These are phyloP conservation scores for Catunica adiposa DNA, from an alignment of 2,329 filamentous ascomycete species.

Conservation along the genomic window DNA sequence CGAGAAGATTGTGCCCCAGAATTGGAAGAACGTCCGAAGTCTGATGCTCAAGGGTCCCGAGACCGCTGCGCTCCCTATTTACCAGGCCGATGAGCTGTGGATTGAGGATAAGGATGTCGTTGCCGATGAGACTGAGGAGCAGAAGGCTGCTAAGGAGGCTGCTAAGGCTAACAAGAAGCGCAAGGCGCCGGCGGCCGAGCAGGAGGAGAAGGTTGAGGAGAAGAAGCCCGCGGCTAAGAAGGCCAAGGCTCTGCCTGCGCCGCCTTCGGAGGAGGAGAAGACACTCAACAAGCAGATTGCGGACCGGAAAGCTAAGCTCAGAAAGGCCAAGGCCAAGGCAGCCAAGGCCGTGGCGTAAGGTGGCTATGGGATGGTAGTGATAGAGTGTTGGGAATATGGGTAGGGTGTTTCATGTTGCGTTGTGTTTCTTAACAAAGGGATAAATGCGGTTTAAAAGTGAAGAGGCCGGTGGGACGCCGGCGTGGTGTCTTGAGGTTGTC, in stretches of 20 bases:
- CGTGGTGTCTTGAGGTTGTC: background rate
- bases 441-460: background rate
- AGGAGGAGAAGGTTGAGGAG: conserved; percentile 19
- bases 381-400: background rate
- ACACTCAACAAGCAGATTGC: conserved; percentile 42
- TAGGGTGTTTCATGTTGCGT: background rate
- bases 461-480: background rate
- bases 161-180: conserved; percentile 40
- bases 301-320: conserved; percentile 40
- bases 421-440: background rate
- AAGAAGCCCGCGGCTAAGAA: conserved; percentile 24
- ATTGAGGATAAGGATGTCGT: conserved; percentile 59
- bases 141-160: conserved; percentile 27
- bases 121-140: conserved; percentile 37
- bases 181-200: conserved; percentile 25
- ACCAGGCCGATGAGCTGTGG: conserved; percentile 87
- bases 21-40: conserved; percentile 72
- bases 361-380: background rate
- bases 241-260: conserved; percentile 24
- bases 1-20: conserved; percentile 65
- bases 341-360: conserved; percentile 9
- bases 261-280: conserved; percentile 27
- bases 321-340: conserved; percentile 35
- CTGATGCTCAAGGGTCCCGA: conserved; percentile 83
- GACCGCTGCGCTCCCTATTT: conserved; percentile 82